Evolutionary conservation across 2,329 filamentous ascomycete genomes (phyloP), one percentile per base, ranked within the genome.

Genomic region (Geosmithia flava): DNA sequence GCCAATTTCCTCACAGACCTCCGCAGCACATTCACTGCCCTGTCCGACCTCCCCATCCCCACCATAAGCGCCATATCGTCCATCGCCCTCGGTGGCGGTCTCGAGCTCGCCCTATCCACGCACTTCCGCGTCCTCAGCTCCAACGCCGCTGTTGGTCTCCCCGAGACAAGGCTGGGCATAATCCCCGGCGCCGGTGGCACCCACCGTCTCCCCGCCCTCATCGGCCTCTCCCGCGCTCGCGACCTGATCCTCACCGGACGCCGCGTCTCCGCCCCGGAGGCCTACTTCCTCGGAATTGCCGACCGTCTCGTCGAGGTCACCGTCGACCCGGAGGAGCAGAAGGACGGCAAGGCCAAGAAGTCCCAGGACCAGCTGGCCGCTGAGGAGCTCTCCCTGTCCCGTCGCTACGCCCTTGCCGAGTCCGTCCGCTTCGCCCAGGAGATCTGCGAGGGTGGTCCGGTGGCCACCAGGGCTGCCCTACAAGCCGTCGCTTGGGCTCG

Each of bases 111-210:
- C 2, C 80, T 98, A 7, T 82, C 85, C 55, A 95, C 91, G 1
- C 82, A 93, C 65, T 81, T 98, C 66, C 87, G 93, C 54, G 83
- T 98, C 47, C 83, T 97, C 55, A 78, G 82, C 30, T 88, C 86
- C 40, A 85, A 82, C 33, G 85, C 88, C 16, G 70, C 74, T 20
- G 80, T 98, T 48, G 90, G 81, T 0, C 78, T 97, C 5, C 93
- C 93, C 1, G 93, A 98, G 64, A 97, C 93, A 1, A 77, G 90
- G 2, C 76, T 98, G 2, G 93, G 85, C 49, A 98, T 98, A 62
- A 85, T 98, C 54, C 93, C 93, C 3, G 93, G 93, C 50, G 93
- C 91, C 2, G 93, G 93, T 42, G 93, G 91, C 51, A 97, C 91
- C 1, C 87, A 88, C 65, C 83, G 93, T 10, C 80, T 98, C 1